Base-by-base conservation (phyloP, 2,329 filamentous ascomycete genomes). In the Aspergillus tubingensis region DNA sequence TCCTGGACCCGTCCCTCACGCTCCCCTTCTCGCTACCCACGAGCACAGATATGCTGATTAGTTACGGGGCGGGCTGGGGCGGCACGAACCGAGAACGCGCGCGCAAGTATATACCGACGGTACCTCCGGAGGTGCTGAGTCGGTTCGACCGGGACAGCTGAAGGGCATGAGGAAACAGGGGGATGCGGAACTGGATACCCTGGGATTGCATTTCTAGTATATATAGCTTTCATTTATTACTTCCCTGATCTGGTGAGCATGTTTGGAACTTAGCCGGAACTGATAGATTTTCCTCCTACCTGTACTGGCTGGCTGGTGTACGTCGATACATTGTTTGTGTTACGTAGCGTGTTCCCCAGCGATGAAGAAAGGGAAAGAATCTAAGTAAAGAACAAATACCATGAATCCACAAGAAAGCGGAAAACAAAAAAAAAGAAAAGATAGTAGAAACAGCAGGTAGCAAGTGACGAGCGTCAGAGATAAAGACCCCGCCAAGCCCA, bases 1-100 rank as follows among this genome's bases (percentile, higher is more conserved):
- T 97, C 47, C 79, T 98, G 56, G 93, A 98, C 71, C 92, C 94
- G 3, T 91, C 93, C 2, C 82, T 96, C 61, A 96, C 97, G 85
- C 84, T 99, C 25, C 95, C 95, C 0, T 99, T 99, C 74, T 90
- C 90, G n/a, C 82, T 99, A 27, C 95, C 95, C 1, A 96, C 94
- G 1, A 95, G 92, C 59, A 98, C 93, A 25, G 95, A 99, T 75
- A 99, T 99, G 95, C 84, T 98, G 51, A 87, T 99, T 51, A 94
- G 89, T 66, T 99, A 96, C 71, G 95, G 95, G 0, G 93, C 95
- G 11, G 95, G 95, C 0, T 95, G 98, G 71, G 95, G 95, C 5
- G 95, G 95, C 0, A 81, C 95, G 50, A 96, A 99, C 78, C 85
- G 90, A 63, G 95, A 98, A 77, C 85, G 92, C 59, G 95, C 96